Conservation (phyloP, 2,329 filamentous ascomycete species). For the Coleophoma cylindrospora region DNA sequence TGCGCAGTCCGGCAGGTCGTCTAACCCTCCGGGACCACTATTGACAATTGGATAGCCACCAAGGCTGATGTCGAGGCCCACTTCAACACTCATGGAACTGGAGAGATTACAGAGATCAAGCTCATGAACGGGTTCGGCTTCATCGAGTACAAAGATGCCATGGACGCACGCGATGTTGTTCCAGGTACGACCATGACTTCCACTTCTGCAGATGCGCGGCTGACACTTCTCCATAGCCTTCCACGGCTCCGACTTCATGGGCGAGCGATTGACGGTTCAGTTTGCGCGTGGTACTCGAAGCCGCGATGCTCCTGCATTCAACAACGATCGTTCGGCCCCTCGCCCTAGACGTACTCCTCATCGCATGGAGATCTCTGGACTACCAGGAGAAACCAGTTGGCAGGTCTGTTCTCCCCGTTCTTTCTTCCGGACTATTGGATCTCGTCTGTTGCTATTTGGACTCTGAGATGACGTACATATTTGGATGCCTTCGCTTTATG, state of each 20-base stretch:
- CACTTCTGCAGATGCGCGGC: constrained; percentile 13
- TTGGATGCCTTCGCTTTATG: constrained; percentile 25
- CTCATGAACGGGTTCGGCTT: constrained; percentile 99
- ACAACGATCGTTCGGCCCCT: constrained; percentile 59
- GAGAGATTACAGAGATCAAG: constrained; percentile 98
- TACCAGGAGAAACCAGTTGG: constrained; percentile 98
- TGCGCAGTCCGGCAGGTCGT: constrained; percentile 2
- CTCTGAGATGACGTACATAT: constrained; percentile 24
- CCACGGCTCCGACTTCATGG: constrained; percentile 99
- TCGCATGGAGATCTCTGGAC: constrained; percentile 96
- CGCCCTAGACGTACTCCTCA: constrained; percentile 91
- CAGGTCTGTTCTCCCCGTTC: constrained; percentile 86
- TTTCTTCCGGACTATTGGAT: constrained; percentile 38
- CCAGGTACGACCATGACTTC: constrained; percentile 63
- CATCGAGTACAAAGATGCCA: constrained; percentile 97
- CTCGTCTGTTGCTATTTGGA: constrained; percentile 29
- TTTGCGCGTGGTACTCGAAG: constrained; percentile 86
- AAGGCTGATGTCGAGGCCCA: constrained; percentile 96
- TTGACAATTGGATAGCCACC: constrained; percentile 60
- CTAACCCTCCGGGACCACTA: background rate
- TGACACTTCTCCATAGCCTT: constrained; percentile 28
- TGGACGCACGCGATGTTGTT: constrained; percentile 97
- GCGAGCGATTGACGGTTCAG: constrained; percentile 93
- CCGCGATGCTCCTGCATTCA: constrained; percentile 54
- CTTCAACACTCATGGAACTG: constrained; percentile 92